phyloP scores from a whole-genome alignment of 106 monocot species.

The Acanthochlamys bracteata region DNA sequence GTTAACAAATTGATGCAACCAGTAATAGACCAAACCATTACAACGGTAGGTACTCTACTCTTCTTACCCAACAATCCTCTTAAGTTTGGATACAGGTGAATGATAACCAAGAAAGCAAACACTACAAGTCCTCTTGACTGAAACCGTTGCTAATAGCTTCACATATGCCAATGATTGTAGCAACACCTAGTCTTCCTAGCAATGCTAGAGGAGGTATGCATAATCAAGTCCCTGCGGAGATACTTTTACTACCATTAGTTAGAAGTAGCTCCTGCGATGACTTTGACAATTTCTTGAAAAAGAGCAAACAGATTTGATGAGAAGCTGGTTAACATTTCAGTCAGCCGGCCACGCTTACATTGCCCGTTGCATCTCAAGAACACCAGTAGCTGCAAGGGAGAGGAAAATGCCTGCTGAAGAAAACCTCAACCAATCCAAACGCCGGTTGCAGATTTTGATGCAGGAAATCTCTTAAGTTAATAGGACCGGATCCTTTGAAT shows the following conservation, averaged over 20 bases:
- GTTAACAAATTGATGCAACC: background rate
- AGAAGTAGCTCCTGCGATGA: background rate
- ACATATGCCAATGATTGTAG: background rate
- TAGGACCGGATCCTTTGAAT: background rate
- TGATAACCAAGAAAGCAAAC: constrained; percentile 1
- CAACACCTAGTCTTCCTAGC: background rate
- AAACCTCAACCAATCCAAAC: constrained; percentile 7
- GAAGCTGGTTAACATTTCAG: background rate
- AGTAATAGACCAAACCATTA: constrained; percentile 1
- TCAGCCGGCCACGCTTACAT: background rate
- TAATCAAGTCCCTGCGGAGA: background rate
- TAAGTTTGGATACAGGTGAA: background rate
- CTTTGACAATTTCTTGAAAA: background rate
- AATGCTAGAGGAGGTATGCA: background rate
- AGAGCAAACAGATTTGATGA: background rate
- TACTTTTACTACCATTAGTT: background rate
- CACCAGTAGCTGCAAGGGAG: background rate
- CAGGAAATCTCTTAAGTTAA: constrained; percentile 1
- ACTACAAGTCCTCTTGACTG: background rate
- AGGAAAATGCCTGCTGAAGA: constrained; percentile 41
- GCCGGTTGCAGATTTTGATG: constrained; percentile 11
- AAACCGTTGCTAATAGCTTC: background rate
- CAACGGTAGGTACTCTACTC: background rate
- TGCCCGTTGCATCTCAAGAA: background rate
- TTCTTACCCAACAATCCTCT: background rate